Base-by-base conservation (phyloP, 1,284 basidiomycete genomes). In the Cutaneotrichosporon daszewskae region DNA sequence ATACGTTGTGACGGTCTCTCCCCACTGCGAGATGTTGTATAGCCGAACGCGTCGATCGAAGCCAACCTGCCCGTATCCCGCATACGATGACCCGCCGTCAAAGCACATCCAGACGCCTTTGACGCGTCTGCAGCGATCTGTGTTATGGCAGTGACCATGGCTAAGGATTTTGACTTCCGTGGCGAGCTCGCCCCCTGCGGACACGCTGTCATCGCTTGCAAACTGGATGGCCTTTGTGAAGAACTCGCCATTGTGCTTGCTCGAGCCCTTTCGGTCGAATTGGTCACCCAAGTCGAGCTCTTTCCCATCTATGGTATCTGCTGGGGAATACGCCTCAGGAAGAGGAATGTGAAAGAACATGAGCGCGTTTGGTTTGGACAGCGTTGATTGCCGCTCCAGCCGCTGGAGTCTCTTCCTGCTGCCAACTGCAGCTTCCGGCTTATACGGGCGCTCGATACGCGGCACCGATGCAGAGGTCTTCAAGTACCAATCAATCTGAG, bases 301-400 rank as follows among this genome's bases (percentile, higher is more conserved):
- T 3, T 75, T 72, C 55, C 85, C 79, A 17, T 54, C 54, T n/a
- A 12, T 28, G 23, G 29, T 27, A 7, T 55, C 47, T 12, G 49
- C 44, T 1, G 42, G 38, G 19, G 24, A 29, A 31, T 51, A 64
- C 1, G 64, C 54, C 35, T 79, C 85, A n/a, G 68, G 87, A 75
- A 94, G 61, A 32, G 90, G 90, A 41, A 95, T 94, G 59, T 95
- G 90, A 80, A 92, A 94, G 74, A 91, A 94, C 83, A 89, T 86
- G 56, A 92, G 69, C 0, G 87, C 90, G 59, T 92, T 92, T 2
- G 89, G 89, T 67, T 90, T 92, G 4, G 85, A 86, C 1, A 91
- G 74, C 41, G 76, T 79, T 33, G 70, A 74, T 0, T 46, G 45
- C 28, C 49, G 14, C 13, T 23, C 18, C 2, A 19, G 25, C 26